Base-by-base conservation (phyloP, 768 basidiomycete species). In the Amanita rubescens region DNA sequence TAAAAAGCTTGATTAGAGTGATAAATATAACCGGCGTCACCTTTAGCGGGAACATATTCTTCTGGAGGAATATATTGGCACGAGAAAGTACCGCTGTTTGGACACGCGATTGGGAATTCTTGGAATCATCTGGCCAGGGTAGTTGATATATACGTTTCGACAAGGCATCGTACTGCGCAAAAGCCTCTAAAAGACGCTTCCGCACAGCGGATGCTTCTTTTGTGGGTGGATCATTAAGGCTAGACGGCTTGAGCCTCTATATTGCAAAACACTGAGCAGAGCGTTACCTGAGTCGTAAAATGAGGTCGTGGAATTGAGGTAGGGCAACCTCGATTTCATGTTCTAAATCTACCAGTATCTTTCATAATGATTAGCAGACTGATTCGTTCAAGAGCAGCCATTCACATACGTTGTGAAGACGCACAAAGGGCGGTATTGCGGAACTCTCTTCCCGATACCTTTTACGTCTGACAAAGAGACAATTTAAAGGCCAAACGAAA, bases 41-140 rank as follows among this genome's bases (percentile, higher is more conserved):
- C 75, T 92, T 85, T 7, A 95, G 71, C 15, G 88, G 85, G 55
- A 90, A 84, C 88, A 97, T 93, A 59, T 96, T 83, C 62, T 87
- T 90, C 64, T 90, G 86, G 57, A 99, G 69, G 65, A 95, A 97
- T 24, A 83, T 41, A 55, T 79, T 88, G 0, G 91, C 88, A 2
- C 88, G 77, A 2, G 80, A 80, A 54, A 82, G 74, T 17, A 99
- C 84, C 0, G 94, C 92, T 17, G 76, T 71, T 66, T 96, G 92
- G 6, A 99, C 78, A 34, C 86, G 80, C 54, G 91, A 87, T 59
- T 94, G 91, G 15, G 88, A 88, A 56, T 82, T 81, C 2, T 81
- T 82, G 0, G 77, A 69, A 4, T 79, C 80, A 39, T 71, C 75
- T 0, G 78, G 71, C 55, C 79, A 82, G 0, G 88, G 87, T 14